A percentile compares a stretch with the other conserved stretches of the same genome.
Evolutionary conservation across 1,139 yeast genomes (phyloP).

Genomic region (Saccharomyces pastorianus): DNA sequence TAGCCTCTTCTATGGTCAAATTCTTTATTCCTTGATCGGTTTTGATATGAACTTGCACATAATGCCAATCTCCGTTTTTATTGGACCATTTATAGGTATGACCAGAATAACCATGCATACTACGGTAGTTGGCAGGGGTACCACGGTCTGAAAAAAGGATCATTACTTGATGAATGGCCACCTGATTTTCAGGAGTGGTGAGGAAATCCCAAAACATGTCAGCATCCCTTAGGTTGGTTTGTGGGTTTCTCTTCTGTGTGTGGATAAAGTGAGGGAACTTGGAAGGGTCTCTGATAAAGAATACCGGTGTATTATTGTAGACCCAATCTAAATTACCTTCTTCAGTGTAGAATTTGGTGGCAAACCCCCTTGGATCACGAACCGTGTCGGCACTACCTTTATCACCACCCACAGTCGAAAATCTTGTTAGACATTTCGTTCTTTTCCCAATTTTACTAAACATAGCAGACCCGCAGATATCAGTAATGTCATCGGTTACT

Average conservation of each 20-base stretch:
- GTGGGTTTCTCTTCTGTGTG: conserved; percentile 68
- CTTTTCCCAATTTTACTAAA: conserved; percentile 43
- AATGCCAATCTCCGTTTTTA: conserved; percentile 56
- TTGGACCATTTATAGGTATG: conserved; percentile 65
- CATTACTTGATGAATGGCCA: conserved; percentile 57
- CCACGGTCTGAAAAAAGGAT: conserved; percentile 60
- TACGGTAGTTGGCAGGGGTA: conserved; percentile 56
- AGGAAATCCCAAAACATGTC: conserved; percentile 68
- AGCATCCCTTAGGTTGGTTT: conserved; percentile 74
- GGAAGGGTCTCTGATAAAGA: conserved; percentile 51
- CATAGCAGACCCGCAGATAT: conserved; percentile 43
- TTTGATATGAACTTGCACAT: conserved; percentile 57
- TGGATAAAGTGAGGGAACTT: conserved; percentile 54
- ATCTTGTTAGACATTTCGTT: conserved; percentile 42
- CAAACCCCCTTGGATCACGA: conserved; percentile 54
- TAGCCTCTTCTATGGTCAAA: conserved; percentile 52
- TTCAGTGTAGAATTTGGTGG: conserved; percentile 50
- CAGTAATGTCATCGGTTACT: conserved; percentile 49
- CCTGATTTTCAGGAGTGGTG: conserved; percentile 47
- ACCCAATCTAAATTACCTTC: conserved; percentile 57
- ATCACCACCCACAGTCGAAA: conserved; percentile 57
- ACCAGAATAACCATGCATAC: conserved; percentile 67
- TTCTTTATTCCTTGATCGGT: conserved; percentile 54
- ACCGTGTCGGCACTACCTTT: conserved; percentile 49
- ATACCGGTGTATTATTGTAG: conserved; percentile 53